Conservation (phyloP, 345 rosid species). For the Passiflora organensis region DNA sequence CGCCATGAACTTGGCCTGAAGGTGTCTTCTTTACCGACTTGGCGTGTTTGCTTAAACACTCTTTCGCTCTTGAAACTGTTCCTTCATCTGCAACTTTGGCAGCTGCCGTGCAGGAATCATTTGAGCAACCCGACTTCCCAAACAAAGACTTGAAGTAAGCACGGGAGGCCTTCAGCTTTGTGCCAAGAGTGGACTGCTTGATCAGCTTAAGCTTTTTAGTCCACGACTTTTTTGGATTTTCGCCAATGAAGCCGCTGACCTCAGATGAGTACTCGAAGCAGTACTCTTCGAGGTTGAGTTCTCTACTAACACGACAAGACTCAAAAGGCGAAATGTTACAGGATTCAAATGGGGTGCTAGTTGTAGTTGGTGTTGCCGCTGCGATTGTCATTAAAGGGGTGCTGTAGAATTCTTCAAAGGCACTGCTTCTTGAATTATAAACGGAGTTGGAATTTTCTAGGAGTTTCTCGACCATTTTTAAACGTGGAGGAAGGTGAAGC, state of each 20-base stretch:
- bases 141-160: slow-evolving; percentile 64
- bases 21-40: slow-evolving; percentile 31
- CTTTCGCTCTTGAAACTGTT: slow-evolving; percentile 32
- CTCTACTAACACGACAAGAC: too few species aligned
- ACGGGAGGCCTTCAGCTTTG: slow-evolving; percentile 73
- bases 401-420: slow-evolving; percentile 49
- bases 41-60: slow-evolving; percentile 23
- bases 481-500: slow-evolving; percentile 82
- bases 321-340: too few species aligned
- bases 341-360: too few species aligned
- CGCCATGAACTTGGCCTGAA: slow-evolving; percentile 46
- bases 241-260: slow-evolving; percentile 20
- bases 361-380: slow-evolving; percentile 52
- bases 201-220: slow-evolving; percentile 45
- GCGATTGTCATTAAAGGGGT: slow-evolving; percentile 49
- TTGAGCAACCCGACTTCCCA: slow-evolving; percentile 54
- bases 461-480: slow-evolving; percentile 75
- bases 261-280: slow-evolving; percentile 32
- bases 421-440: slow-evolving; percentile 18
- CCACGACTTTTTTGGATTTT: slow-evolving; percentile 60
- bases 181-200: slow-evolving; percentile 45
- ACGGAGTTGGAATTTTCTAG: slow-evolving; percentile 30
- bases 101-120: slow-evolving; percentile 47
- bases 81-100: slow-evolving; percentile 42
- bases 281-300: slow-evolving; percentile 60